phyloP scores from a whole-genome alignment of 2,329 filamentous ascomycete species.

The Penicillium freii region DNA sequence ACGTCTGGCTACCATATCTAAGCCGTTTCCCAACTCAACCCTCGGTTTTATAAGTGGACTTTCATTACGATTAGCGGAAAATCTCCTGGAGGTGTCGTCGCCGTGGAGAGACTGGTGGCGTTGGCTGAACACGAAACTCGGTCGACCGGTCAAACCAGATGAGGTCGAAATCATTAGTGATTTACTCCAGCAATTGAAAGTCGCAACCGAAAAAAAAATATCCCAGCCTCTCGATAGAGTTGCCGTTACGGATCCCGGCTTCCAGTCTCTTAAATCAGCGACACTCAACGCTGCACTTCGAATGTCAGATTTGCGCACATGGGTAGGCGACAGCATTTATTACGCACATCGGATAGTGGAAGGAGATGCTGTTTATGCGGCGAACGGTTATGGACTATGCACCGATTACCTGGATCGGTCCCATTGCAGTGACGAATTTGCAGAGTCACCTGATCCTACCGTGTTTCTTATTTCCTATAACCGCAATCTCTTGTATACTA shows the following conservation, averaged over 20 bases:
- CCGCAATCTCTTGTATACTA: slow-evolving; percentile 9
- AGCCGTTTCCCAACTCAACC: neutral
- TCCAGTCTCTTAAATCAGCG: neutral
- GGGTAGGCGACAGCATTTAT: slow-evolving; percentile 5
- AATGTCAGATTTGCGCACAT: slow-evolving; percentile 7
- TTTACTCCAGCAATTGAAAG: slow-evolving; percentile 11
- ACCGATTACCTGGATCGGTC: slow-evolving; percentile 8
- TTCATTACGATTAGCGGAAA: neutral
- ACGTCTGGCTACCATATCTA: no score
- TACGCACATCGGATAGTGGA: slow-evolving; percentile 7
- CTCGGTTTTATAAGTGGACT: neutral
- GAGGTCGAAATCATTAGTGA: slow-evolving; percentile 12
- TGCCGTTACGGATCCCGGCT: slow-evolving; percentile 13
- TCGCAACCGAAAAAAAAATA: slow-evolving; percentile 3
- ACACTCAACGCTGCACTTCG: slow-evolving; percentile 11
- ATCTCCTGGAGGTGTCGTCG: neutral
- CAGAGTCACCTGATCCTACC: neutral
- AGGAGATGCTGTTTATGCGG: slow-evolving; percentile 12
- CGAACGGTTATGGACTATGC: slow-evolving; percentile 10
- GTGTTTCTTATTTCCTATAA: slow-evolving; percentile 8
- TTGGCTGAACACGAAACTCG: slow-evolving; percentile 9
- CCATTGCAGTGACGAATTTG: slow-evolving; percentile 7
- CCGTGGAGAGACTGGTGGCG: slow-evolving; percentile 4
- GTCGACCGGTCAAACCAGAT: slow-evolving; percentile 3
- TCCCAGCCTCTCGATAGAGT: slow-evolving; percentile 10